phyloP scores from a whole-genome alignment of 257 asterid genomes.

The Solanum pinnatisectum region DNA sequence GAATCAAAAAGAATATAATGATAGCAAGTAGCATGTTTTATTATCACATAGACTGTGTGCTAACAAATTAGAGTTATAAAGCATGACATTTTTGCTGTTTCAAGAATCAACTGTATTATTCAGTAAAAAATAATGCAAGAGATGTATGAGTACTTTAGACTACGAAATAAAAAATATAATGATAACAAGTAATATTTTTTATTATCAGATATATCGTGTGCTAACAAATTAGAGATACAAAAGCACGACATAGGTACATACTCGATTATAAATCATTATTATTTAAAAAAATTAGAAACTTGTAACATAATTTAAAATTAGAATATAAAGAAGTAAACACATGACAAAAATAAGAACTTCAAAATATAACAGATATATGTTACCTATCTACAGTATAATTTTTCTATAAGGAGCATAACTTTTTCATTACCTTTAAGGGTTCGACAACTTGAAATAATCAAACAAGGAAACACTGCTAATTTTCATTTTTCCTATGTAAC shows the following conservation, averaged over 20 bases:
- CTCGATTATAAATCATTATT: background rate
- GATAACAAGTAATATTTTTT: too few relatives aligned
- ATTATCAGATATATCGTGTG: too few relatives aligned
- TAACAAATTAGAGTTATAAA: background rate
- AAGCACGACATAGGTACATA: background rate
- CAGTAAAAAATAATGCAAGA: background rate
- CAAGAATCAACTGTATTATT: too few relatives aligned
- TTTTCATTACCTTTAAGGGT: background rate
- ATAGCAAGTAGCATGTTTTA: background rate
- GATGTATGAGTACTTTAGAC: background rate
- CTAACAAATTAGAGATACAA: background rate
- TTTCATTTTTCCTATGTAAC: background rate
- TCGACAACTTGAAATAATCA: too few relatives aligned
- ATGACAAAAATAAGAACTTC: too few relatives aligned
- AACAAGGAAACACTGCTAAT: background rate
- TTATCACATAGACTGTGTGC: background rate
- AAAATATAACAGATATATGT: background rate
- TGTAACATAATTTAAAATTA: too few relatives aligned
- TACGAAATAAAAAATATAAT: too few relatives aligned
- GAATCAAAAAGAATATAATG: too few relatives aligned
- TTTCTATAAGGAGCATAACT: background rate
- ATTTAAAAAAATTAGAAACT: too few relatives aligned
- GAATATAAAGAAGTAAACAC: background rate
- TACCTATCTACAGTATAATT: too few relatives aligned
- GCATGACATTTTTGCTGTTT: background rate